Base-by-base conservation (phyloP, 2,329 filamentous ascomycete genomes). In the Nannizziopsis arthrosporioides region DNA sequence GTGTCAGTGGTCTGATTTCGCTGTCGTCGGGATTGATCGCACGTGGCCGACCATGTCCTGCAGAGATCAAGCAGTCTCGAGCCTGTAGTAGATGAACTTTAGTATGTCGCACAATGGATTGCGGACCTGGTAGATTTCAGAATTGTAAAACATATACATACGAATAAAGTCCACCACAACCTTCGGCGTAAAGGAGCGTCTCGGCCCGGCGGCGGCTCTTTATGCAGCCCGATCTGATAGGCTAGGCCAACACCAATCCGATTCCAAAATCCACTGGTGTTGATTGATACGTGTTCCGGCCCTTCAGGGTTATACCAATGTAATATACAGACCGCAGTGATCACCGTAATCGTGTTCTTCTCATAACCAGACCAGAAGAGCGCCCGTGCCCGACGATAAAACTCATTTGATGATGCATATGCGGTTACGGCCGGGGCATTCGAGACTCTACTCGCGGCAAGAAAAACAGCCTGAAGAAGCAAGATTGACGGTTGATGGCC, bases 211-310 rank as follows among this genome's bases (percentile, higher is more conserved):
- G 53, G 54, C 2, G 68, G 67, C 44, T 71, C 67, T 36, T 64
- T 62, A 50, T 71, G 68, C n/a, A 71, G 56, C 2, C 68, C 68
- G 48, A 70, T 60, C 47, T 71, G 68, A 56, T 69, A 68, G 1
- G 67, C 67, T 19, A 71, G 54, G 1, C 66, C 67, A 15, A 67
- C 63, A 34, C 65, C 65, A 19, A 69, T 64, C 17, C 66, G 61
- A 27, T 68, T 57, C 68, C 68, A 71, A 50, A 71, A 70, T 9
- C 65, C 63, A 47, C 68, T 70, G 0, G 65, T 70, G 50, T 71
- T 66, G 6, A 67, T 59, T 9, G 67, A 70, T 12, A 64, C 57
- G 44, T 63, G 61, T 44, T 63, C 62, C 1, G 61, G 62, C 0
- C 61, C 61, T 45, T 61, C 59, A 1, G 61, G 61, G 44, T 62